Evolutionary conservation across 2,329 filamentous ascomycete genomes (phyloP).

Genomic region (Dothideomycetidae sp.): DNA sequence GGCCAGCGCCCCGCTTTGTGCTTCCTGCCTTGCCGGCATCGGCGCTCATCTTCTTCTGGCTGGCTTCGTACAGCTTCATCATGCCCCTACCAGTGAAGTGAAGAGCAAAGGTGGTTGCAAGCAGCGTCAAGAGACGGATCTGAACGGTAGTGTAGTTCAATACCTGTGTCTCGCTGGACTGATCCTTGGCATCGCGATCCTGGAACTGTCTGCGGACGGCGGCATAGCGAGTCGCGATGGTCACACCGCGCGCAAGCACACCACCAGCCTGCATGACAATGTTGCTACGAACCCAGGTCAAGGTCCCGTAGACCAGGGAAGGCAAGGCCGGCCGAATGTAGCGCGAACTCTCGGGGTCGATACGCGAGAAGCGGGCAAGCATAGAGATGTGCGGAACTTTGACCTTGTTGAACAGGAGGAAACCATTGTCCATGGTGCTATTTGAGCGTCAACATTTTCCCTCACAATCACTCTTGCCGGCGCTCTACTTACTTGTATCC

Average conservation of each 20-base stretch:
- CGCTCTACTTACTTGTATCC: conserved; percentile 45
- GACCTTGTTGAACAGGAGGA: conserved; percentile 61
- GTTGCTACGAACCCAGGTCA: conserved; percentile 60
- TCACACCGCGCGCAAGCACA: conserved; percentile 59
- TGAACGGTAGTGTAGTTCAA: conserved; percentile 74
- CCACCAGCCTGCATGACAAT: conserved; percentile 62
- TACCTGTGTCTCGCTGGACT: conserved; percentile 55
- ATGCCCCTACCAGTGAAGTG: conserved; percentile 66
- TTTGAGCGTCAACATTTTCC: not conserved
- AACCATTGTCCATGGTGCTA: conserved; percentile 65
- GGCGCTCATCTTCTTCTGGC: conserved; percentile 50
- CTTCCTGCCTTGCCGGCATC: conserved; percentile 29
- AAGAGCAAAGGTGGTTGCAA: conserved; percentile 62
- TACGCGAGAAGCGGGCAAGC: conserved; percentile 54
- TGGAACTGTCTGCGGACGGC: conserved; percentile 66
- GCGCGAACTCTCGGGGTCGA: conserved; percentile 53
- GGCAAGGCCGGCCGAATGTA: conserved; percentile 54
- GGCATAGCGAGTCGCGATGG: conserved; percentile 61
- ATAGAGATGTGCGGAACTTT: conserved; percentile 63
- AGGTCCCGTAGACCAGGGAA: conserved; percentile 56
- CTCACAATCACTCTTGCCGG: not conserved
- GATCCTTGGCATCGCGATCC: conserved; percentile 50
- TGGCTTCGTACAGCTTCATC: conserved; percentile 59
- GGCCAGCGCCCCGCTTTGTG: conserved; percentile 44
- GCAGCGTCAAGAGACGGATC: conserved; percentile 54